These are phyloP conservation scores for Sphaerostilbella broomeana DNA, from an alignment of 2,329 filamentous ascomycete species.

Conservation along the genomic window DNA sequence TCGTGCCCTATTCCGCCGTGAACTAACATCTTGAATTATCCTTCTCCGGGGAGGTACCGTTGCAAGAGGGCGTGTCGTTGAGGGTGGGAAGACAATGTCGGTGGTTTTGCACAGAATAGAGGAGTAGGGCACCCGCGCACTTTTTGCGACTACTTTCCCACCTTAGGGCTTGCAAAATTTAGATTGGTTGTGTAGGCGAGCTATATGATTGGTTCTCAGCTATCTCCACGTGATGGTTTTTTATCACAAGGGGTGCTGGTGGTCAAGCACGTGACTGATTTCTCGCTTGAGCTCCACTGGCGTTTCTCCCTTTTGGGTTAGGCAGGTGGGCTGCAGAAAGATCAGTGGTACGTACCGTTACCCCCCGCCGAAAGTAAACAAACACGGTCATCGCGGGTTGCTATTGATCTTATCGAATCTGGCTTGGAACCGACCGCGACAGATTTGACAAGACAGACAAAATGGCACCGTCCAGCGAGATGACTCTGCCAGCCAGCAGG, in stretches of 20 bases:
- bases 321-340: background rate
- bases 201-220: constrained; percentile 15
- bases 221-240: constrained; percentile 22
- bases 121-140: constrained; percentile 33
- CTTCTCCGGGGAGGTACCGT: constrained; percentile 34
- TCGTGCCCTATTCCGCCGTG: too few relatives aligned
- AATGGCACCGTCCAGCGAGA: constrained; percentile 31
- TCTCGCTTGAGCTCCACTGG: too few relatives aligned
- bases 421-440: constrained; percentile 15
- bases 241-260: too few relatives aligned
- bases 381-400: constrained; percentile 24
- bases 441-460: constrained; percentile 15
- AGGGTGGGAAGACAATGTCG: constrained; percentile 30
- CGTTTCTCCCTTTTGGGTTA: too few relatives aligned
- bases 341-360: constrained; percentile 14
- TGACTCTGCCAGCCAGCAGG: constrained; percentile 50
- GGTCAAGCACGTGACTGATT: background rate
- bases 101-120: constrained; percentile 31
- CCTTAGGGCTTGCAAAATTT: constrained; percentile 38
- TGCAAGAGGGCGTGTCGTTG: constrained; percentile 33
- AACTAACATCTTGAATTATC: constrained; percentile 39
- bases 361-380: constrained; percentile 14
- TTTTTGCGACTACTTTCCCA: constrained; percentile 27
- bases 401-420: constrained; percentile 20
- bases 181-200: constrained; percentile 27